These are phyloP conservation scores for Chamaecyparis obtusa DNA, from an alignment of 75 land plant species.

Conservation along the genomic window DNA sequence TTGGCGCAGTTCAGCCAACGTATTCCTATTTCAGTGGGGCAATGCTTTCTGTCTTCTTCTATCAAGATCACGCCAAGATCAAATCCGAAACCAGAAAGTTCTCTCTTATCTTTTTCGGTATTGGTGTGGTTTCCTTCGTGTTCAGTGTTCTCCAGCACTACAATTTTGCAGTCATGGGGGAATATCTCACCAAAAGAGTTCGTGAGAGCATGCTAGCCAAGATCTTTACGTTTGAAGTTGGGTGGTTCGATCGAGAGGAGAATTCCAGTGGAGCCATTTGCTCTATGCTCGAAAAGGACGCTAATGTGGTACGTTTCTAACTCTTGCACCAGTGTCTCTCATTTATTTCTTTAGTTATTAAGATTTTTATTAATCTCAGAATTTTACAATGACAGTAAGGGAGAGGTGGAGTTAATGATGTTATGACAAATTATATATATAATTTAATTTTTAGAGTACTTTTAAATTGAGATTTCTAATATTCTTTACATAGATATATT, in stretches of 20 bases:
- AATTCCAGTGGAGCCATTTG: conserved; percentile 67
- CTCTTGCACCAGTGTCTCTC: no score
- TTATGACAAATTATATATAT: no score
- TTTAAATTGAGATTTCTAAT: no score
- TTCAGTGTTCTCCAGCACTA: conserved; percentile 62
- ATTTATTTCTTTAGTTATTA: no score
- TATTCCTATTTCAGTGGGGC: conserved; percentile 51
- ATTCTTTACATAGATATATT: no score
- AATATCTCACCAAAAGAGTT: conserved; percentile 61
- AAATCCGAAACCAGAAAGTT: conserved; percentile 27
- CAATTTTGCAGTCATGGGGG: conserved; percentile 73
- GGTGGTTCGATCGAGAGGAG: conserved; percentile 82
- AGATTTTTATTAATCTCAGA: no score
- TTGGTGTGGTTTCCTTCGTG: conserved; percentile 35
- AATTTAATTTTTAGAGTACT: no score
- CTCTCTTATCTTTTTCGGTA: conserved; percentile 30
- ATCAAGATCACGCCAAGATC: conserved; percentile 29
- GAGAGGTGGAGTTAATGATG: no score
- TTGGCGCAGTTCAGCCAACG: conserved; percentile 63
- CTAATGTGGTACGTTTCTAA: conserved; percentile 49
- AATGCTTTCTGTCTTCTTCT: conserved; percentile 52
- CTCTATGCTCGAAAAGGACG: conserved; percentile 61
- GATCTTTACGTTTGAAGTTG: conserved; percentile 70
- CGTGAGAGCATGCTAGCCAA: conserved; percentile 60
- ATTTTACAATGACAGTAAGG: no score